Conservation (phyloP, 768 basidiomycete genomes). For the Amanita fuliginea region DNA sequence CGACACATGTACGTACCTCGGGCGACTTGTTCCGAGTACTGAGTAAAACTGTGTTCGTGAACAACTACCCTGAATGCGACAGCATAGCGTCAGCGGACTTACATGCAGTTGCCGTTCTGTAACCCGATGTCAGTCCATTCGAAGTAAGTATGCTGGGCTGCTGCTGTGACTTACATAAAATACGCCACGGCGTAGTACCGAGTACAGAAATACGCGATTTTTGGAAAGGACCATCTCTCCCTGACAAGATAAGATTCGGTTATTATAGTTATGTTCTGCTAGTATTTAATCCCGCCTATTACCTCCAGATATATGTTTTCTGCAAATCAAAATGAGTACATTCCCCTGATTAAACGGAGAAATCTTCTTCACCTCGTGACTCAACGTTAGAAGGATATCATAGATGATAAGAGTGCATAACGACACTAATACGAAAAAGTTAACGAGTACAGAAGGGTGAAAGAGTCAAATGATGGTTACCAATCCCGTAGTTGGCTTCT, state of each 20-base stretch:
- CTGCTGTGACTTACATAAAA: neutral
- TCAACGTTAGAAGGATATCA: neutral
- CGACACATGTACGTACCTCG: neutral
- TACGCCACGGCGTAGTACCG: neutral
- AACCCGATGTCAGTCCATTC: neutral
- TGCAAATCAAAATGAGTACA: neutral
- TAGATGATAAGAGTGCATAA: neutral
- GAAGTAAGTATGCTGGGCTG: neutral
- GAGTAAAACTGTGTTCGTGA: neutral
- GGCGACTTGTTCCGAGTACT: neutral
- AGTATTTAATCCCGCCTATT: neutral
- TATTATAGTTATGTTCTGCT: neutral
- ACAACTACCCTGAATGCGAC: neutral
- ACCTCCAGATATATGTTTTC: slow-evolving; percentile 1
- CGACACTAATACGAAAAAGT: neutral
- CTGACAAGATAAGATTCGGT: neutral
- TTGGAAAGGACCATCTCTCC: neutral
- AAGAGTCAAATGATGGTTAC: neutral
- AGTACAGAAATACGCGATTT: neutral
- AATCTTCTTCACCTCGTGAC: neutral
- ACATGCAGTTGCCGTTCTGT: neutral
- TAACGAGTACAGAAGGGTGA: neutral
- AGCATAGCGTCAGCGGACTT: neutral
- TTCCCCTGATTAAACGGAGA: neutral
- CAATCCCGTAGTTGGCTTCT: neutral